A percentile compares a stretch with the other conserved stretches of the same genome.
Evolutionary conservation across 1,139 yeast species (phyloP).

Genomic region (Debaryomyces nepalensis): DNA sequence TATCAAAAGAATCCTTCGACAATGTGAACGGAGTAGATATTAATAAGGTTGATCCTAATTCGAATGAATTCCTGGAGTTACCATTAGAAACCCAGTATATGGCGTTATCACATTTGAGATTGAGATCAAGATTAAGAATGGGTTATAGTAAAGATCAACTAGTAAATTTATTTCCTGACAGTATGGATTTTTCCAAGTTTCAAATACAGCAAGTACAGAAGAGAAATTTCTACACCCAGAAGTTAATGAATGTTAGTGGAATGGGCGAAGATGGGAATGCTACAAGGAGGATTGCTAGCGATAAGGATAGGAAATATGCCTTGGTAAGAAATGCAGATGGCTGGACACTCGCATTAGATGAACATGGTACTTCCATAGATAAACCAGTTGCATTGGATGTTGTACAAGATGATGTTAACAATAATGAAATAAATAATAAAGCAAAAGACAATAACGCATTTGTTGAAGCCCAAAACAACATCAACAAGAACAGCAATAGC

Average conservation of each 20-base stretch:
- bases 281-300: slow-evolving; percentile 79
- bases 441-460: background rate
- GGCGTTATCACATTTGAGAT: slow-evolving; percentile 78
- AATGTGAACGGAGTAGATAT: slow-evolving; percentile 74
- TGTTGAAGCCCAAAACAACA: background rate
- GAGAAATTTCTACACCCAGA: slow-evolving; percentile 87
- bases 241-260: slow-evolving; percentile 82
- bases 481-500: too few relatives aligned
- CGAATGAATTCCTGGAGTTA: slow-evolving; percentile 62
- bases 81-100: slow-evolving; percentile 89
- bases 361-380: slow-evolving; percentile 38
- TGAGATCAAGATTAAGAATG: slow-evolving; percentile 89
- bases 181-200: slow-evolving; percentile 88
- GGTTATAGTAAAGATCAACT: slow-evolving; percentile 90
- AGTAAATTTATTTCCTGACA: slow-evolving; percentile 76
- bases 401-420: slow-evolving; percentile 20
- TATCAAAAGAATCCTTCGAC: slow-evolving; percentile 63
- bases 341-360: slow-evolving; percentile 74
- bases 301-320: slow-evolving; percentile 75
- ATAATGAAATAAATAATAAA: slow-evolving; percentile 3
- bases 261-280: slow-evolving; percentile 64
- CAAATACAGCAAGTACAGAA: slow-evolving; percentile 93
- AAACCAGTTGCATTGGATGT: slow-evolving; percentile 53
- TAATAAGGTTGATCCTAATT: slow-evolving; percentile 70
- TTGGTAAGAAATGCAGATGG: slow-evolving; percentile 81